phyloP scores from a whole-genome alignment of 1,284 basidiomycete genomes.

The Termitomyces sp. region DNA sequence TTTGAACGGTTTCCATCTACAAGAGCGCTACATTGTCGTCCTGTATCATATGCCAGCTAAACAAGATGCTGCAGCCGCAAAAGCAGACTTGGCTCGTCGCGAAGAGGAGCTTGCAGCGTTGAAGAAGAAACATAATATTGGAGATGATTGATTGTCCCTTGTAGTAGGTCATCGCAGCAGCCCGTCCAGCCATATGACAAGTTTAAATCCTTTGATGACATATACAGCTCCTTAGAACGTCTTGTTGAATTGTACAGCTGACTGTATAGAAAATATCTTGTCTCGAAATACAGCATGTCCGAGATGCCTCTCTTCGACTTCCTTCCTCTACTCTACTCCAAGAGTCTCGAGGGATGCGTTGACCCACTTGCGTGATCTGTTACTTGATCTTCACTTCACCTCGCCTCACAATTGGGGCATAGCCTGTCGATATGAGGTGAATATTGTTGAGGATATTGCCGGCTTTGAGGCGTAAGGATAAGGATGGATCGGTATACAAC shows the following conservation, averaged over 20 bases:
- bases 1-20: constrained; percentile 96
- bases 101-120: constrained; percentile 88
- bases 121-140: constrained; percentile 84
- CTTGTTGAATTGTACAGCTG: background rate
- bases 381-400: background rate
- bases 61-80: constrained; percentile 87
- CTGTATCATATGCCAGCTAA: constrained; percentile 97
- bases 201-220: constrained; percentile 10
- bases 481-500: constrained; percentile 15
- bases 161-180: constrained; percentile 16
- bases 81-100: constrained; percentile 86
- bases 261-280: constrained; percentile 4
- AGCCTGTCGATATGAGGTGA: constrained; percentile 45
- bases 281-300: constrained; percentile 11
- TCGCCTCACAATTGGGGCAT: constrained; percentile 33
- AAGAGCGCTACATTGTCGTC: constrained; percentile 97
- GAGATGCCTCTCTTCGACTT: constrained; percentile 5
- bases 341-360: background rate
- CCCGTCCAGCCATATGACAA: constrained; percentile 1
- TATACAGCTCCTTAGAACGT: constrained; percentile 2
- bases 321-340: background rate
- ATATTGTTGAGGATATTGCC: constrained; percentile 65
- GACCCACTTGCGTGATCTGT: background rate
- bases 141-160: constrained; percentile 48
- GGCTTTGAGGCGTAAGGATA: constrained; percentile 36